These are phyloP conservation scores for Cornus suecica DNA, from an alignment of 148 eudicot genomes.

Conservation along the genomic window DNA sequence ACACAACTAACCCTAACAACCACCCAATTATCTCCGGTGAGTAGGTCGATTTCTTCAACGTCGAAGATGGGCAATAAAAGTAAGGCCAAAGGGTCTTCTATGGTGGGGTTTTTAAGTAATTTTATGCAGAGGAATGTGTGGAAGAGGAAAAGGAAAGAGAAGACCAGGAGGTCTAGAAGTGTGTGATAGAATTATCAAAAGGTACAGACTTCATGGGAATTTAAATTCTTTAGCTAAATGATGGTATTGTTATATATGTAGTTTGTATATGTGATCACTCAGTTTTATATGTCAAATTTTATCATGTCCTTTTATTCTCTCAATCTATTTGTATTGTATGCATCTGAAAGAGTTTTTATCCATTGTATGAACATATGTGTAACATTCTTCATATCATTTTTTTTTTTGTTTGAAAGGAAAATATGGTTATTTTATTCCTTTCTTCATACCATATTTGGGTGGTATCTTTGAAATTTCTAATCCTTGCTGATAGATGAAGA, in stretches of 20 bases:
- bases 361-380: no score
- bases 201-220: neutral
- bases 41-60: neutral
- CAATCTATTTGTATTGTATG: no score
- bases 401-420: no score
- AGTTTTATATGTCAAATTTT: neutral
- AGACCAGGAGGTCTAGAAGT: neutral
- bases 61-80: no score
- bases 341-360: no score
- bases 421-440: no score
- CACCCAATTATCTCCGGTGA: slow-evolving; percentile 8
- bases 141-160: neutral
- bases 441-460: no score
- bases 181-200: neutral
- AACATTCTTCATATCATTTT: no score
- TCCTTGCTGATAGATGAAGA: no score
- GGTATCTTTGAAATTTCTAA: no score
- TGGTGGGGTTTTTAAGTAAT: neutral
- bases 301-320: no score
- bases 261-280: neutral
- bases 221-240: neutral
- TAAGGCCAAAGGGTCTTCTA: neutral
- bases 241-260: no score
- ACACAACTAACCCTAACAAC: slow-evolving; percentile 3
- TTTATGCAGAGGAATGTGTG: slow-evolving; percentile 2